Percentiles rank a stretch among this genome's conserved stretches.
These are phyloP conservation scores for Zygoascus flipseniorum DNA, from an alignment of 805 yeast species.

Conservation along the genomic window DNA sequence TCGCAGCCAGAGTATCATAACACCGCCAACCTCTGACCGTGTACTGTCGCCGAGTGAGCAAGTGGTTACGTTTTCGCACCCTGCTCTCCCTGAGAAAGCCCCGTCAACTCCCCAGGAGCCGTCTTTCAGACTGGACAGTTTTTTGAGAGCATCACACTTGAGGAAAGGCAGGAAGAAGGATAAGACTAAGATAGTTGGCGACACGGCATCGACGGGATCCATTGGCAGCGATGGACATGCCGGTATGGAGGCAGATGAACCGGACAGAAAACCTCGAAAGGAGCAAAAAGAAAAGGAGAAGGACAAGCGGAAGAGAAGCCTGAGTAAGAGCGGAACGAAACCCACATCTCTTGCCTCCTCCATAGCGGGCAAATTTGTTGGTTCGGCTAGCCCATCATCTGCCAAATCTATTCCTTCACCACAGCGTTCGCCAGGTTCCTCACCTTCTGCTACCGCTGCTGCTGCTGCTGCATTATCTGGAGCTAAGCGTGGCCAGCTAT, in stretches of 20 bases:
- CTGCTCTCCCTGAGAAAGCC: background rate
- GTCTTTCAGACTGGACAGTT: constrained; percentile 28
- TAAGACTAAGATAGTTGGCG: constrained; percentile 4
- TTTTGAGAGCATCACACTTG: constrained; percentile 24
- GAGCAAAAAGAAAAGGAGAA: constrained; percentile 3
- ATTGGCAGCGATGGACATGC: background rate
- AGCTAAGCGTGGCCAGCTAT: background rate
- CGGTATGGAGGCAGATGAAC: background rate
- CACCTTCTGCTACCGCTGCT: background rate
- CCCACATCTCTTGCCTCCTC: background rate
- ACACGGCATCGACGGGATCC: background rate
- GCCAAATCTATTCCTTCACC: background rate
- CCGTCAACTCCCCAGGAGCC: constrained; percentile 17
- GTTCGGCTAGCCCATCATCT: background rate
- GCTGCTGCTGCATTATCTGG: background rate
- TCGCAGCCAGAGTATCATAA: background rate
- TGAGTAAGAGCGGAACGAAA: background rate
- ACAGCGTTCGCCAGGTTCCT: background rate
- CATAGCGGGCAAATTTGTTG: constrained; percentile 1
- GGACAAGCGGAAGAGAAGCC: constrained; percentile 1
- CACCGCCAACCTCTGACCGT: background rate
- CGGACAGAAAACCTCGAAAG: constrained; percentile 4
- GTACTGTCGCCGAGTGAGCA: background rate
- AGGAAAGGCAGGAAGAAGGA: constrained; percentile 16
- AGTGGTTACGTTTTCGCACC: background rate